Conservation (phyloP, 495 filamentous ascomycete genomes). For the Cetradonia linearis region DNA sequence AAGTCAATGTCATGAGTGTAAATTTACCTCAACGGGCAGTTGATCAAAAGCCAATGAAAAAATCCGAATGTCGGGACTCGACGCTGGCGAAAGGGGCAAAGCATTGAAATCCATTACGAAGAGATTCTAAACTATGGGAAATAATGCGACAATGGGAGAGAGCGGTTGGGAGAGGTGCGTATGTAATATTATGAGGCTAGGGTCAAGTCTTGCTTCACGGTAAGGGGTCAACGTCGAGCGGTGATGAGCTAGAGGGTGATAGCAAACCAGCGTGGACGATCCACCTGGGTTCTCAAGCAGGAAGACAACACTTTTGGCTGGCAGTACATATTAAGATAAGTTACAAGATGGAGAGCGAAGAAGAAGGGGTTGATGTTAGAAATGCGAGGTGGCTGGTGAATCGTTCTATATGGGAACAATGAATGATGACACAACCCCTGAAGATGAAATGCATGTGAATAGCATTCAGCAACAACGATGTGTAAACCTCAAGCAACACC, state of each 20-base stretch:
- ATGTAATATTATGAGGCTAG: neutral
- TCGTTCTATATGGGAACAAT: neutral
- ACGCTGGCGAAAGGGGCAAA: neutral
- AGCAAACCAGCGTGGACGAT: neutral
- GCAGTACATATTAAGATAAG: neutral
- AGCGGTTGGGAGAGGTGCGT: neutral
- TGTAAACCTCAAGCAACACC: neutral
- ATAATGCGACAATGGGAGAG: neutral
- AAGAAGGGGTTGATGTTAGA: neutral
- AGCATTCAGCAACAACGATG: neutral
- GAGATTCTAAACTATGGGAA: neutral
- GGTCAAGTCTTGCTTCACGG: neutral
- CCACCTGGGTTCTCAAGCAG: neutral
- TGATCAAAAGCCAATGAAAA: conserved; percentile 10
- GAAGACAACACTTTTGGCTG: neutral
- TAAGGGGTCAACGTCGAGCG: neutral
- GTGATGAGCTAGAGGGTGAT: neutral
- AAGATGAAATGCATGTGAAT: conserved; percentile 3
- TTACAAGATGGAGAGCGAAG: neutral
- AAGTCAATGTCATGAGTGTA: neutral
- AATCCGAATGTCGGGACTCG: neutral
- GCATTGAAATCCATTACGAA: conserved; percentile 10
- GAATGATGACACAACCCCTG: conserved; percentile 1
- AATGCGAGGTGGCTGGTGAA: conserved; percentile 7
- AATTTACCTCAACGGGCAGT: conserved; percentile 7